Evolutionary conservation across 108 stramenopile genomes (phyloP).

Genomic region (Fragilariopsis cylindrus): DNA sequence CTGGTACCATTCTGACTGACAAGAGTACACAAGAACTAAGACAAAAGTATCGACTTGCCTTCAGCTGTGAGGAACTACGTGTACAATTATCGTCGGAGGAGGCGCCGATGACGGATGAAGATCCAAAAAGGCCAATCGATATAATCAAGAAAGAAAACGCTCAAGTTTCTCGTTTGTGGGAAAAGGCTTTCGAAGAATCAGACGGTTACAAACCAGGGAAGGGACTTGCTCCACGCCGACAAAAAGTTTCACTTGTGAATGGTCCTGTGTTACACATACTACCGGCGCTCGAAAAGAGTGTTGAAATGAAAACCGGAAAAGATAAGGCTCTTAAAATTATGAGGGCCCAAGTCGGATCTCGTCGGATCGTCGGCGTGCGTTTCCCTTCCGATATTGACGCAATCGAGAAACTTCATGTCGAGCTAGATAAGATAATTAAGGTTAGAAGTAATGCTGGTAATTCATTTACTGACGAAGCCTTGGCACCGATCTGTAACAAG

Average conservation of each 20-base stretch:
- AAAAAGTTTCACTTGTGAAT: constrained; percentile 48
- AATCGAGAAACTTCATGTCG: constrained; percentile 29
- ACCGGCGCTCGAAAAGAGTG: constrained; percentile 56
- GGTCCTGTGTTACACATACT: constrained; percentile 61
- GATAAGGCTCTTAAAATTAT: constrained; percentile 51
- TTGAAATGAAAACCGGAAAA: constrained; percentile 25
- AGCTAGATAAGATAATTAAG: constrained; percentile 30
- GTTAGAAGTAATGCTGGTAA: constrained; percentile 19
- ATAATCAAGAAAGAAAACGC: background rate
- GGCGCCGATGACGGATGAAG: background rate
- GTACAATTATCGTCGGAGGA: background rate
- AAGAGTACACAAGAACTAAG: constrained; percentile 45
- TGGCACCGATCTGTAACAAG: constrained; percentile 36
- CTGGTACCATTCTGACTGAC: constrained; percentile 51
- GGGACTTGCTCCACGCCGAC: constrained; percentile 56
- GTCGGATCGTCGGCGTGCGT: constrained; percentile 54
- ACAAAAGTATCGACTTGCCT: constrained; percentile 39
- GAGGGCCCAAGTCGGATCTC: constrained; percentile 41
- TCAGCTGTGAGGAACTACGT: constrained; percentile 4
- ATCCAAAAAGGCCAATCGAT: background rate
- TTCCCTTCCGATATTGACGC: constrained; percentile 53
- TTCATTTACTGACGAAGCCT: constrained; percentile 41
- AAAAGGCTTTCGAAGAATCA: constrained; percentile 39
- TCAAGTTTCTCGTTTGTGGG: constrained; percentile 39
- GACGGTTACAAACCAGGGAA: constrained; percentile 29